Percentiles rank a stretch among this genome's conserved stretches.
Evolutionary conservation across 1,139 yeast species (phyloP).

Genomic region (Kazachstania sp.): DNA sequence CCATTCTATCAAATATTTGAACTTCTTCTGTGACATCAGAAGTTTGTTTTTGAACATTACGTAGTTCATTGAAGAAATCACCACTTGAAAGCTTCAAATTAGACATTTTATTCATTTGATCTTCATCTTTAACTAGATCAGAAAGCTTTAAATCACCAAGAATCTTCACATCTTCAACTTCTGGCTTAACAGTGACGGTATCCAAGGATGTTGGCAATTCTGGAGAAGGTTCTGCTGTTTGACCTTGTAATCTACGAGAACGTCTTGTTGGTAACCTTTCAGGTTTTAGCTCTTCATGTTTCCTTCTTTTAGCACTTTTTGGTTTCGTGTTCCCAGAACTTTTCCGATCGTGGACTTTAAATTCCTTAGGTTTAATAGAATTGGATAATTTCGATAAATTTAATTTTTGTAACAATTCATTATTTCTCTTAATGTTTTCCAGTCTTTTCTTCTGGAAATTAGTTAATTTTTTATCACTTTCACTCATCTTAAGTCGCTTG

Average conservation of each 20-base stretch:
- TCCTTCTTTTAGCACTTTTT: constrained; percentile 1
- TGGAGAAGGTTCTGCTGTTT: constrained; percentile 29
- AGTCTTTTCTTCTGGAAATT: constrained; percentile 65
- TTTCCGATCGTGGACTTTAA: constrained; percentile 9
- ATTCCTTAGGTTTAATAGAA: constrained; percentile 5
- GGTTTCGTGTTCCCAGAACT: constrained; percentile 8
- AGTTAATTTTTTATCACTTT: constrained; percentile 36
- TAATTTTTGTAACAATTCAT: constrained; percentile 41
- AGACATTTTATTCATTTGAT: constrained; percentile 24
- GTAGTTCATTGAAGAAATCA: constrained; percentile 55
- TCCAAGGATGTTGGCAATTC: constrained; percentile 3
- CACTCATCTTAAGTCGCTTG: background rate
- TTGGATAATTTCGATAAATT: constrained; percentile 31
- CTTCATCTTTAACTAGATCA: constrained; percentile 41
- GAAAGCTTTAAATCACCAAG: constrained; percentile 54
- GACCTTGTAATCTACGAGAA: constrained; percentile 61
- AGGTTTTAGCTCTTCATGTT: constrained; percentile 12
- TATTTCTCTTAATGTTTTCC: constrained; percentile 50
- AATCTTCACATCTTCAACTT: constrained; percentile 46
- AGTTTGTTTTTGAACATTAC: constrained; percentile 32
- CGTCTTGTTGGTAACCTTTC: constrained; percentile 47
- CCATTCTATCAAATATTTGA: constrained; percentile 37
- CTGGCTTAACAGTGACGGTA: constrained; percentile 26
- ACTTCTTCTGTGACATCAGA: constrained; percentile 31
- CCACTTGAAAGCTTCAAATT: constrained; percentile 55